Conservation (phyloP, 768 basidiomycete genomes). For the Auriscalpium vulgare region DNA sequence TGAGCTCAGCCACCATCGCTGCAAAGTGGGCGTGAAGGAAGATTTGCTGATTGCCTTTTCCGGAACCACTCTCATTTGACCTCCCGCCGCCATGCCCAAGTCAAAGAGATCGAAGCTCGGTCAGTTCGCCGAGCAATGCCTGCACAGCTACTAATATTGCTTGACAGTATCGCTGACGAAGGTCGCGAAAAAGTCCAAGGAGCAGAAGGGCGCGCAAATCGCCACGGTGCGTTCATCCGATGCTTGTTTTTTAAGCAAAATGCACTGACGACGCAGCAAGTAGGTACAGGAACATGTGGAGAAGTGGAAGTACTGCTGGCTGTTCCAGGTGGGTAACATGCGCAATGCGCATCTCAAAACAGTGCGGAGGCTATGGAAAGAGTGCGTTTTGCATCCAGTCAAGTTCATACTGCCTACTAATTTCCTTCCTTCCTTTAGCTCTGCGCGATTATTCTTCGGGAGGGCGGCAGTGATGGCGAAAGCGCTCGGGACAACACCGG, state of each 20-base stretch:
- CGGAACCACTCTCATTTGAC: conserved; percentile 16
- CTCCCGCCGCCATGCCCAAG: conserved; percentile 57
- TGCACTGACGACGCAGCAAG: background rate
- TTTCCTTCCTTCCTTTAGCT: conserved; percentile 31
- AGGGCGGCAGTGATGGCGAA: conserved; percentile 89
- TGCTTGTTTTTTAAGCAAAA: background rate
- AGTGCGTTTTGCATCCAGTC: conserved; percentile 39
- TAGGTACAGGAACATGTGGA: conserved; percentile 79
- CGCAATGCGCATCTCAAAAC: conserved; percentile 91
- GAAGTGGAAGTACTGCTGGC: conserved; percentile 92
- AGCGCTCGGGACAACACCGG: conserved; percentile 80
- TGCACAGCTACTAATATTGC: background rate
- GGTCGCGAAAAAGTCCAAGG: conserved; percentile 87
- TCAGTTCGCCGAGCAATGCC: conserved; percentile 30
- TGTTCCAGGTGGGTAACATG: conserved; percentile 94
- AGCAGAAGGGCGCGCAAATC: conserved; percentile 81
- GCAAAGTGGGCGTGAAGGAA: background rate
- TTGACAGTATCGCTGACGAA: conserved; percentile 82
- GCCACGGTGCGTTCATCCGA: conserved; percentile 47
- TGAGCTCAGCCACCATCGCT: conserved; percentile 14
- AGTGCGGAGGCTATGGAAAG: conserved; percentile 89
- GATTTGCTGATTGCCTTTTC: conserved; percentile 9
- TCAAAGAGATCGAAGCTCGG: conserved; percentile 88
- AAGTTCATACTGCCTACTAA: conserved; percentile 3
- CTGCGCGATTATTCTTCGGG: conserved; percentile 88